Percentiles rank a stretch among this genome's conserved stretches.
Evolutionary conservation across 2,329 filamentous ascomycete genomes (phyloP).

Genomic region (Incumbomyces lentus): DNA sequence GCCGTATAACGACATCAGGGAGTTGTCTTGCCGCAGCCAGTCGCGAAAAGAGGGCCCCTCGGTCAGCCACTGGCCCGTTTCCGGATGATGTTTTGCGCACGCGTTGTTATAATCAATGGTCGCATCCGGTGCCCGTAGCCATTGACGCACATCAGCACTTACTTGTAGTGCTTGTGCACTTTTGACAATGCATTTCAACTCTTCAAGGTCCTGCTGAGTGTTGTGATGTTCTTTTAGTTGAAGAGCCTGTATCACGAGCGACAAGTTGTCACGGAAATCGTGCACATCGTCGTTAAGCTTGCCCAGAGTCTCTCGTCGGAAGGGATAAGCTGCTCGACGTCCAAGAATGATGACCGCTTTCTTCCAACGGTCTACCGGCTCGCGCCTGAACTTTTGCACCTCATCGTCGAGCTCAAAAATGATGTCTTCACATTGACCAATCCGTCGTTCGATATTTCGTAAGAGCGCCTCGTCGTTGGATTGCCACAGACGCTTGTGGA

Average conservation of each 20-base stretch:
- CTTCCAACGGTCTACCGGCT: slow-evolving; percentile 4
- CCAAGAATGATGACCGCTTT: slow-evolving; percentile 11
- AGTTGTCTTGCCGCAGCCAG: slow-evolving; percentile 21
- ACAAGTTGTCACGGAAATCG: slow-evolving; percentile 25
- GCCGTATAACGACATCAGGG: slow-evolving; percentile 25
- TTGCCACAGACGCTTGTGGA: slow-evolving; percentile 20
- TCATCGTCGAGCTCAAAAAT: slow-evolving; percentile 24
- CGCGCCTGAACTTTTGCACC: slow-evolving; percentile 21
- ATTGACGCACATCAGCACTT: slow-evolving; percentile 18
- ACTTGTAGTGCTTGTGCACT: slow-evolving; percentile 22
- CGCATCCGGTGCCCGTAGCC: slow-evolving; percentile 30
- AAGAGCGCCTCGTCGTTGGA: slow-evolving; percentile 19
- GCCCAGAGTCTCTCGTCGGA: slow-evolving; percentile 29
- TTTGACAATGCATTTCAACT: slow-evolving; percentile 22
- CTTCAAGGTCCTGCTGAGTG: slow-evolving; percentile 22
- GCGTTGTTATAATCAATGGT: slow-evolving; percentile 26
- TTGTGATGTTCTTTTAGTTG: slow-evolving; percentile 22
- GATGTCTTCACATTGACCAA: slow-evolving; percentile 23
- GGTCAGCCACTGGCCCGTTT: slow-evolving; percentile 28
- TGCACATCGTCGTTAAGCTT: slow-evolving; percentile 31
- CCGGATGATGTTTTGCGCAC: slow-evolving; percentile 24
- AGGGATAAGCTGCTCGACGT: slow-evolving; percentile 23
- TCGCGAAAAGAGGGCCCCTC: slow-evolving; percentile 14
- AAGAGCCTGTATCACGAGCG: slow-evolving; percentile 25
- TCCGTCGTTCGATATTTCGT: slow-evolving; percentile 18